phyloP scores from a whole-genome alignment of 225 moss, liverwort and hornwort species.

The Polytrichum commune region DNA sequence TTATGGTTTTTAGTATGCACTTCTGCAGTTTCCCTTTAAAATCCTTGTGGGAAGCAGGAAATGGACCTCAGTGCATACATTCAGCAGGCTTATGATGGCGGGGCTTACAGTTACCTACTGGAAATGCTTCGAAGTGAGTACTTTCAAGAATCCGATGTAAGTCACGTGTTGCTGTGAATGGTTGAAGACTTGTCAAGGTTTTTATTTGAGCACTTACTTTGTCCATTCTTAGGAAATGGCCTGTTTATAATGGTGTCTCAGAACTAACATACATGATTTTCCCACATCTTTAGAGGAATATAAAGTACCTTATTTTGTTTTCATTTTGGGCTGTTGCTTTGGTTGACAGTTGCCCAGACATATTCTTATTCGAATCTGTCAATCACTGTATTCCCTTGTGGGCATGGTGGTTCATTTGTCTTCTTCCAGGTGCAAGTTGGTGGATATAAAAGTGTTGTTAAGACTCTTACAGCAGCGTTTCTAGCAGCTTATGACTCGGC shows the following conservation, averaged over 20 bases:
- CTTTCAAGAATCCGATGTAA: constrained; percentile 89
- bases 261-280: too few species aligned
- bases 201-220: too few species aligned
- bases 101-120: constrained; percentile 71
- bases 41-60: constrained; percentile 44
- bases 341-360: too few species aligned
- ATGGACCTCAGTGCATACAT: constrained; percentile 74
- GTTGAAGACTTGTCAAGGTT: too few species aligned
- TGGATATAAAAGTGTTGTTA: constrained; percentile 93
- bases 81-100: constrained; percentile 82
- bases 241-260: too few species aligned
- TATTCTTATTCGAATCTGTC: neutral
- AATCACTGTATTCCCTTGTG: neutral
- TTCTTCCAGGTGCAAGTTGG: constrained; percentile 73
- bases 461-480: constrained; percentile 91
- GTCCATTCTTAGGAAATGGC: too few species aligned
- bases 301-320: too few species aligned
- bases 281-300: too few species aligned
- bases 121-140: constrained; percentile 87
- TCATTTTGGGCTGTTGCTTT: too few species aligned
- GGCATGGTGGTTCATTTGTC: neutral
- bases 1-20: too few species aligned
- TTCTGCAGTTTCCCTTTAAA: too few species aligned
- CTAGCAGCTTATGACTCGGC: constrained; percentile 89
- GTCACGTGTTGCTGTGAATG: constrained; percentile 22